phyloP scores from a whole-genome alignment of 306 rosid genomes.

The Malus fusca region DNA sequence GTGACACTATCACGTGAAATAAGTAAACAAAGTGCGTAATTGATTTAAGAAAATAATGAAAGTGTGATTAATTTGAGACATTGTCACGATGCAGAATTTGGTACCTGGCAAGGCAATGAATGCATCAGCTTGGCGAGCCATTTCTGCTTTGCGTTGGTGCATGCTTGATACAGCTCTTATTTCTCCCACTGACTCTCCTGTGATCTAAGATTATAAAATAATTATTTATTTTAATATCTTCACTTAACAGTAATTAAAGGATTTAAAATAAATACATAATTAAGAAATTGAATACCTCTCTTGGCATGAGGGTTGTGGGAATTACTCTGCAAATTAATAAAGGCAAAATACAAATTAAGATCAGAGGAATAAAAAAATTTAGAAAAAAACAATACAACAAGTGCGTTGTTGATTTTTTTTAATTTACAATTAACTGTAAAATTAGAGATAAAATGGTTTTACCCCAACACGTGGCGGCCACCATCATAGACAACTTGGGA shows the following conservation, averaged over 20 bases:
- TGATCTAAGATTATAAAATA: constrained; percentile 37
- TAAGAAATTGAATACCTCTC: constrained; percentile 53
- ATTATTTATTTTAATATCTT: not conserved
- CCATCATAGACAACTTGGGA: constrained; percentile 87
- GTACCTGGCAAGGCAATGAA: constrained; percentile 88
- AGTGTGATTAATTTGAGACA: not conserved
- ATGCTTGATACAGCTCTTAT: constrained; percentile 75
- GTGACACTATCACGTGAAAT: not conserved
- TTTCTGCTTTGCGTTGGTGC: constrained; percentile 98
- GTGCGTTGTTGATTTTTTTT: too few species aligned
- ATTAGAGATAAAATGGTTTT: not conserved
- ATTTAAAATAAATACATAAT: too few species aligned
- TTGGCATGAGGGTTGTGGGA: constrained; percentile 81
- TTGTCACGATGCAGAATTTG: not conserved
- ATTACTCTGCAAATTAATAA: constrained; percentile 50
- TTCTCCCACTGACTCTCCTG: constrained; percentile 85
- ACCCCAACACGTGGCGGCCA: constrained; percentile 99
- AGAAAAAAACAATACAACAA: too few species aligned
- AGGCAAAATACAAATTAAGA: not conserved
- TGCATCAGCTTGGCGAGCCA: constrained; percentile 93
- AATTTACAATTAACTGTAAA: not conserved
- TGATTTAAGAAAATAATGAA: too few species aligned
- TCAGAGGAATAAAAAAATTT: not conserved
- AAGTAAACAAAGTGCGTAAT: not conserved
- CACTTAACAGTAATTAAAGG: not conserved